Percentiles rank a stretch among this genome's conserved stretches.
Conservation (phyloP, 805 yeast genomes). For the Starmerella ratchasimensis region DNA sequence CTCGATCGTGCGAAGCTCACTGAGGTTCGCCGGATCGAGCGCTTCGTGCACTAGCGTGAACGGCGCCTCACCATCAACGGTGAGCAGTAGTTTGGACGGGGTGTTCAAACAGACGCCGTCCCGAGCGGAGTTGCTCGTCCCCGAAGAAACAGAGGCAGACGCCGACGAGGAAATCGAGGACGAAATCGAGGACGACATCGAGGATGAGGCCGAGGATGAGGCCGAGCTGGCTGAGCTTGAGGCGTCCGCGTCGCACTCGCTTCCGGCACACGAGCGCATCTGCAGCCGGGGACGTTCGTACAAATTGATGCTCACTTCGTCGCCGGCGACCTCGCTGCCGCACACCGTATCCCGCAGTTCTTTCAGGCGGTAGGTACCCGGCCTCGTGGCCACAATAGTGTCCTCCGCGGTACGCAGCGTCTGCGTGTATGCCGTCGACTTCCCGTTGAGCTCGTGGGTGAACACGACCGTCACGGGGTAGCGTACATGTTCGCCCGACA, state of each 20-base stretch:
- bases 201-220: too few relatives aligned
- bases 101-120: slow-evolving; percentile 11
- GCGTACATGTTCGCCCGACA: not conserved
- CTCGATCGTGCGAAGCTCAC: slow-evolving; percentile 1
- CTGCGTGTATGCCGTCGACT: too few relatives aligned
- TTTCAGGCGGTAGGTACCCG: slow-evolving; percentile 37
- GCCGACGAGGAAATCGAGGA: not conserved
- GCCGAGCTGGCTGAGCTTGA: too few relatives aligned
- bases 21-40: slow-evolving; percentile 15
- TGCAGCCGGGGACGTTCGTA: slow-evolving; percentile 37
- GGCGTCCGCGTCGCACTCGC: too few relatives aligned
- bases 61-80: slow-evolving; percentile 20
- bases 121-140: too few relatives aligned
- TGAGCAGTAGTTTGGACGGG: not conserved
- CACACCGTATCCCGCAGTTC: slow-evolving; percentile 41
- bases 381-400: slow-evolving; percentile 28
- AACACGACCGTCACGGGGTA: slow-evolving; percentile 14
- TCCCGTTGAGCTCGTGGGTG: slow-evolving; percentile 3
- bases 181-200: too few relatives aligned
- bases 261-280: slow-evolving; percentile 28
- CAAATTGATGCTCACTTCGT: slow-evolving; percentile 32
- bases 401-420: slow-evolving; percentile 1
- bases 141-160: too few relatives aligned
- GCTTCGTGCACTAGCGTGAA: slow-evolving; percentile 18
- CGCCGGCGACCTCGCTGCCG: slow-evolving; percentile 31